Base-by-base conservation (phyloP, 163 green algal genomes). In the Chloromonas sp. region DNA sequence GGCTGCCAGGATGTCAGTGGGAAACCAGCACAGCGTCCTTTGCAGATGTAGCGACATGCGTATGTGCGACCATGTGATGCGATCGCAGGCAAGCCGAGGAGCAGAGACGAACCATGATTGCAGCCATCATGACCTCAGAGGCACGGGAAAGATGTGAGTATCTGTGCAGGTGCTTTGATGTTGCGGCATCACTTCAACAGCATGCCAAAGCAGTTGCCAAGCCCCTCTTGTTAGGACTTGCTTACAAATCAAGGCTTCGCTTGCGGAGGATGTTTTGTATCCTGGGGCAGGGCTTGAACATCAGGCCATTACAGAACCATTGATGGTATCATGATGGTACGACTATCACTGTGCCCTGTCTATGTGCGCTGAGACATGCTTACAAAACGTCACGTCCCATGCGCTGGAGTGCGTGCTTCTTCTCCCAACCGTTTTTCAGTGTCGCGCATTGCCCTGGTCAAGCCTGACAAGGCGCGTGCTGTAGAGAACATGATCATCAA, bases 401-500 rank as follows among this genome's bases (percentile, higher is more conserved):
- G 2, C 78, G 11, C 2, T 59, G 11, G 2, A 58, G 8, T 80
- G 1, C 61, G 2, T 8, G 2, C 57, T 71, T 15, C 61, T n/a
- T 70, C 15, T 14, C 61, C 3, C 79, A 83, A n/a, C 36, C 36
- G 36, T 36, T 36, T 14, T 87, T 83, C 92, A 98, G 93, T 99
- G 86, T 87, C 92, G 0, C 90, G 96, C 57, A 98, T 99, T 71
- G 92, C 92, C 1, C 89, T 99, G 60, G 96, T 99, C 0, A 99
- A 99, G 91, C 96, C 96, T 5, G 96, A 99, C 74, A 98, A 98
- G 89, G 96, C 96, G 15, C 89, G 93, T 1, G 90, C 90, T 15
- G 86, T 99, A 1, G 96, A 99, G 89, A 94, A 98, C 85, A 95
- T 98, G 88, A 88, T 99, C 14, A 82, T 99, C 2, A 88, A 85